phyloP scores from a whole-genome alignment of 2,329 filamentous ascomycete species.

The Dendrostoma leiphaemia region DNA sequence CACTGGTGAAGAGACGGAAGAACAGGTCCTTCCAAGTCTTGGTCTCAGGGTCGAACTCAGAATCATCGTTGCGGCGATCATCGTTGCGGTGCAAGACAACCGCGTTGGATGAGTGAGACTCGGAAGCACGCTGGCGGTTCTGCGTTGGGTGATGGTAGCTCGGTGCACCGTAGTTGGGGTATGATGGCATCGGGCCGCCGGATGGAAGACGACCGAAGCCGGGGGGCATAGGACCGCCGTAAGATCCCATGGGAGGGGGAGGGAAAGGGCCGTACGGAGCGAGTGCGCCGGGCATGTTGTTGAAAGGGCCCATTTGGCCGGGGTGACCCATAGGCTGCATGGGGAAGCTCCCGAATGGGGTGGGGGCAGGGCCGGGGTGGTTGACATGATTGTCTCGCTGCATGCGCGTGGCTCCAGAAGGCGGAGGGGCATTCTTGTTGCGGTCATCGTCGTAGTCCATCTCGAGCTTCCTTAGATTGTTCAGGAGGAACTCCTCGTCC shows the following conservation, averaged over 20 bases:
- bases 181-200: background rate
- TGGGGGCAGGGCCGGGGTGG: background rate
- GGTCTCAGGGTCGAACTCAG: slow-evolving; percentile 4
- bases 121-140: background rate
- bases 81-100: slow-evolving; percentile 15
- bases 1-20: slow-evolving; percentile 6
- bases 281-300: background rate
- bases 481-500: slow-evolving; percentile 16
- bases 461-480: slow-evolving; percentile 12
- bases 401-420: background rate
- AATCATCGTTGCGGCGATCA: slow-evolving; percentile 14
- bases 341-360: slow-evolving; percentile 2
- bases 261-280: slow-evolving; percentile 8
- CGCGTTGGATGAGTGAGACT: background rate
- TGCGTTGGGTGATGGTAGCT: background rate
- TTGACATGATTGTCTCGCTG: slow-evolving; percentile 2
- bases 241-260: background rate
- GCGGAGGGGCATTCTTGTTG: background rate
- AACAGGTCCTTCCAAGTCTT: slow-evolving; percentile 15
- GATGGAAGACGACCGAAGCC: background rate
- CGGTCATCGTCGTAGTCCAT: background rate
- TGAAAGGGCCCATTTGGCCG: background rate
- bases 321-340: background rate
- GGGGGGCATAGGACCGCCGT: background rate
- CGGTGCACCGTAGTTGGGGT: slow-evolving; percentile 1